These are phyloP conservation scores for Cutaneotrichosporon sp. DNA, from an alignment of 1,284 basidiomycete genomes.

Conservation along the genomic window DNA sequence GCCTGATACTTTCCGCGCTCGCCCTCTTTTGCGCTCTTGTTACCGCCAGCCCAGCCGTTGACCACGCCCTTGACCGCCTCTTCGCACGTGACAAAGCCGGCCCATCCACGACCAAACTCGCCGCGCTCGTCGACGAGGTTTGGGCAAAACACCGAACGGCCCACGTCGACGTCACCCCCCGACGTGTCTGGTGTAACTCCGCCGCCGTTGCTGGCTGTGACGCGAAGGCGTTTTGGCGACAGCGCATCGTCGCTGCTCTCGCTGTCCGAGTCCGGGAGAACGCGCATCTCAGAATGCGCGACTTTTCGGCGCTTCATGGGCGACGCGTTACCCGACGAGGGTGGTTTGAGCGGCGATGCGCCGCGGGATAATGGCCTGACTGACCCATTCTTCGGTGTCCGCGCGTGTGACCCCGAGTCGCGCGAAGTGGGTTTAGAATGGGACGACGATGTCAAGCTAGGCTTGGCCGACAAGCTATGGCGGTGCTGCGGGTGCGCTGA, in stretches of 20 bases:
- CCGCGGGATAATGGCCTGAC: background rate
- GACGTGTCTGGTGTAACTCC: conserved; percentile 4
- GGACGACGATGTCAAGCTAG: conserved; percentile 13
- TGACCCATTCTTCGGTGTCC: background rate
- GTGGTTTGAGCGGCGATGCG: background rate
- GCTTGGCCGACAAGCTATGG: conserved; percentile 4
- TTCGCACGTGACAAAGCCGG: conserved; percentile 35
- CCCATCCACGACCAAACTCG: conserved; percentile 39
- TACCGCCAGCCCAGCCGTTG: conserved; percentile 29
- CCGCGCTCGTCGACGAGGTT: conserved; percentile 32
- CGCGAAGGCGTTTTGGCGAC: conserved; percentile 15
- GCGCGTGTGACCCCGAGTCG: background rate
- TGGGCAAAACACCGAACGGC: conserved; percentile 28
- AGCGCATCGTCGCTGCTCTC: conserved; percentile 24
- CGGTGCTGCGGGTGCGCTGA: background rate
- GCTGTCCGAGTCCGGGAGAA: conserved; percentile 14
- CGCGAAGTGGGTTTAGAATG: conserved; percentile 9
- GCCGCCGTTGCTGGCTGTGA: conserved; percentile 2
- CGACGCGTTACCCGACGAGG: conserved; percentile 1
- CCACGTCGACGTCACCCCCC: conserved; percentile 19
- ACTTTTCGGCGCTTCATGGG: background rate
- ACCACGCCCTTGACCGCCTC: conserved; percentile 29
- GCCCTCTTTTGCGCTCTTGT: conserved; percentile 7
- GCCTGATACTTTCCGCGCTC: conserved; percentile 16
- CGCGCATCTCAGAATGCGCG: conserved; percentile 13